Conservation (phyloP, 345 rosid species). For the Melaleuca quinquenervia region DNA sequence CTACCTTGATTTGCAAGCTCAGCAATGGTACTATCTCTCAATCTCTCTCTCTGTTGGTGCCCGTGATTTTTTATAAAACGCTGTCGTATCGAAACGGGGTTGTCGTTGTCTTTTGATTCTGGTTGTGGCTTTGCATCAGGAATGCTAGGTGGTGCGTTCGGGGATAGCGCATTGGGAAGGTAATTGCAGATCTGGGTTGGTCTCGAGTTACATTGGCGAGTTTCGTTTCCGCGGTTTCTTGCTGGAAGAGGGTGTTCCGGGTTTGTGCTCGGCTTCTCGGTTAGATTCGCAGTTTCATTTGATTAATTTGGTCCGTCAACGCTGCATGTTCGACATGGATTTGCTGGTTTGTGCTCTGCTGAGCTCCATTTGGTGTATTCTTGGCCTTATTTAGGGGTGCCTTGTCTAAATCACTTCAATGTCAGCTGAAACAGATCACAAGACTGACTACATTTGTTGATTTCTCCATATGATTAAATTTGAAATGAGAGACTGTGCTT, state of each 20-base stretch:
- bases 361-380: neutral
- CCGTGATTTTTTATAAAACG: neutral
- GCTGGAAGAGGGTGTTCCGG: neutral
- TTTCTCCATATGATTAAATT: too few species aligned
- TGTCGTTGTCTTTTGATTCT: neutral
- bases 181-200: neutral
- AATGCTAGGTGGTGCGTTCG: neutral
- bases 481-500: too few species aligned
- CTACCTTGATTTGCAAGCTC: conserved; percentile 29
- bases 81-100: neutral
- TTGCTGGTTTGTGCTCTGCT: neutral
- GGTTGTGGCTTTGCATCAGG: neutral
- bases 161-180: neutral
- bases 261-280: neutral
- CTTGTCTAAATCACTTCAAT: neutral
- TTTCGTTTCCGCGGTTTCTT: neutral
- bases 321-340: neutral
- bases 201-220: neutral
- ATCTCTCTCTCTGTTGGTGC: neutral
- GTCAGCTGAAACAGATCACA: too few species aligned
- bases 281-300: neutral
- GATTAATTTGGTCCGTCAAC: neutral
- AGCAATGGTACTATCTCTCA: conserved; percentile 13
- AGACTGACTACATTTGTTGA: too few species aligned
- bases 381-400: neutral